Evolutionary conservation across 371 early-diverging fungal genomes (phyloP), one percentile per base, ranked within the genome.

Genomic region (Mortierella sp.): DNA sequence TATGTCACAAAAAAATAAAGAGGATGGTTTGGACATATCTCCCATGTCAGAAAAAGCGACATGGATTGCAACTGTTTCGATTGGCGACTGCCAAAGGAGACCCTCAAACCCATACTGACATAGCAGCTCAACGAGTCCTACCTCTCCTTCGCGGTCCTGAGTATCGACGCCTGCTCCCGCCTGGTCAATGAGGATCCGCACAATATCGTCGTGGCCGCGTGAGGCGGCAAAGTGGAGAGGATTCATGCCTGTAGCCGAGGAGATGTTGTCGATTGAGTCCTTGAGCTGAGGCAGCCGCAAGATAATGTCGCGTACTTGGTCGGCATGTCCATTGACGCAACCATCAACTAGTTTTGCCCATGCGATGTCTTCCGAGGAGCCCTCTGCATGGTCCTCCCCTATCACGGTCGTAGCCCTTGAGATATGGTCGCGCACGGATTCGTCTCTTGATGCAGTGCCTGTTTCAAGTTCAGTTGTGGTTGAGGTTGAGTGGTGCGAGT

Each of bases 101-200:
- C 59, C 26, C 16, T 16, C 14, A 28, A 28, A 16, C 59, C 13
- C 28, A 28, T 69, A 28, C 70, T 9, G n/a, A 69, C n/a, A 46
- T 16, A 26, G 14, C 9, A 46, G 44, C 3, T 70, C 71, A 13
- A 46, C n/a, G 44, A 54, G 10, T 28, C 48, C n/a, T 90, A 93
- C 95, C 92, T 95, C 97, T 82, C 92, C 92, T 82, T 95, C 95
- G 44, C 89, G 89, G 79, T 97, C 95, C 59, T 87, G 83, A 0
- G 91, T 73, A 81, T 96, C 96, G 0, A 95, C 93, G 5, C 90
- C 77, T 1, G 94, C 95, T 40, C 93, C 91, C 26, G 90, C 93
- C 2, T 90, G 88, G 50, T 94, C 95, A 1, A 95, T 81, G 50
- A 97, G 86, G 69, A 90, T 91, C 43, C 89, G 87, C 10, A 95